A percentile compares a stretch with the other conserved stretches of the same genome.
phyloP scores from a whole-genome alignment of 2,329 filamentous ascomycete genomes.

The Clathrospora elynae region DNA sequence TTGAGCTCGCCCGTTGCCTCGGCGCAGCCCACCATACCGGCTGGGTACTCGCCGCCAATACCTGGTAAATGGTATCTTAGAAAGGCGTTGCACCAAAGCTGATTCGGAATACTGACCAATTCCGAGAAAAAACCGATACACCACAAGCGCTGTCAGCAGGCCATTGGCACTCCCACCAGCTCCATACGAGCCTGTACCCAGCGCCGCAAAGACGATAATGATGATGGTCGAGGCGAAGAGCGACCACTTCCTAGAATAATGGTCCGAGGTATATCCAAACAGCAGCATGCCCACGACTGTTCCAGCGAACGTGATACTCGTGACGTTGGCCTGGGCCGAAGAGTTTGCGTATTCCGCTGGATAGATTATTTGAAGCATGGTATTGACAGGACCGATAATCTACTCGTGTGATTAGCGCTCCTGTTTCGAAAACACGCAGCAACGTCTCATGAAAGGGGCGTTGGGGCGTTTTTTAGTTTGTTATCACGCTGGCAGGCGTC shows the following conservation, averaged over 20 bases:
- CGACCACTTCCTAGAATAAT: constrained; percentile 82
- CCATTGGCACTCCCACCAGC: constrained; percentile 69
- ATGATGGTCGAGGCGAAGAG: constrained; percentile 82
- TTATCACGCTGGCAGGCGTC: constrained; percentile 13
- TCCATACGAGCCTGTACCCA: constrained; percentile 78
- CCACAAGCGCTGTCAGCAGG: constrained; percentile 77
- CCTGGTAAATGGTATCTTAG: constrained; percentile 43
- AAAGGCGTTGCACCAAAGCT: not conserved
- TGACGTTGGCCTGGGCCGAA: constrained; percentile 72
- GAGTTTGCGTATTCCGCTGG: constrained; percentile 70
- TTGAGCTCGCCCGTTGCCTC: constrained; percentile 85
- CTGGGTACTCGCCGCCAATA: constrained; percentile 83
- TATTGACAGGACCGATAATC: constrained; percentile 88
- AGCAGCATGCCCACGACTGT: constrained; percentile 81
- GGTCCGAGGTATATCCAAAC: constrained; percentile 81
- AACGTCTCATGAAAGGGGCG: too few relatives aligned
- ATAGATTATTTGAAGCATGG: constrained; percentile 73
- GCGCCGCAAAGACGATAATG: constrained; percentile 80
- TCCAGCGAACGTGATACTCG: constrained; percentile 83
- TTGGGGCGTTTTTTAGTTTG: not conserved
- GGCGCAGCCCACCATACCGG: constrained; percentile 80
- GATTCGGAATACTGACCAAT: too few relatives aligned
- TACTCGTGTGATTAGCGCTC: constrained; percentile 39
- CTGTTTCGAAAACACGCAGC: too few relatives aligned
- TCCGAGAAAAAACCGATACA: constrained; percentile 80